These are phyloP conservation scores for Triangularia setosa DNA, from an alignment of 2,329 filamentous ascomycete genomes.

Conservation along the genomic window DNA sequence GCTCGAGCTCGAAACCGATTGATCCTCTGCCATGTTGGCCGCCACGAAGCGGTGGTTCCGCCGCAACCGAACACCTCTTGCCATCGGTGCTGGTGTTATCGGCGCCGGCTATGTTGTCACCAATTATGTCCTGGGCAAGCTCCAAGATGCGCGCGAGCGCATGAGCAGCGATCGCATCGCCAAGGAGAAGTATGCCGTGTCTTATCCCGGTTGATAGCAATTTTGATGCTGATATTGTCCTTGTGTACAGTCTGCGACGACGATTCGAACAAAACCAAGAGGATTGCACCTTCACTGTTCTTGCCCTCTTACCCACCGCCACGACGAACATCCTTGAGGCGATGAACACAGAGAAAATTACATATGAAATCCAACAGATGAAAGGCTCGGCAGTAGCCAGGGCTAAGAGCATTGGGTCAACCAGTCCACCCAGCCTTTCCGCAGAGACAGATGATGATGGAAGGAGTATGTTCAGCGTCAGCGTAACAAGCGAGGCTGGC, in stretches of 20 bases:
- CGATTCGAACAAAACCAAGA: conserved; percentile 99
- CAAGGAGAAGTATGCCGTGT: conserved; percentile 76
- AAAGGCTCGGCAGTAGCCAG: conserved; percentile 59
- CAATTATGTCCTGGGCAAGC: conserved; percentile 87
- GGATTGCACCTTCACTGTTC: conserved; percentile 95
- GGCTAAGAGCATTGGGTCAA: conserved; percentile 45
- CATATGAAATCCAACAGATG: conserved; percentile 90
- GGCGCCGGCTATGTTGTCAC: conserved; percentile 88
- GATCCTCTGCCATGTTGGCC: conserved; percentile 48
- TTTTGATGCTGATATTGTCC: conserved; percentile 1
- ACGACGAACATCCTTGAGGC: conserved; percentile 84
- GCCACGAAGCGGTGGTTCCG: conserved; percentile 86
- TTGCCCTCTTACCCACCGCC: conserved; percentile 89
- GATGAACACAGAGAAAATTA: conserved; percentile 87
- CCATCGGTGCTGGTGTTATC: conserved; percentile 80
- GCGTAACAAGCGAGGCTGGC: conserved; percentile 76
- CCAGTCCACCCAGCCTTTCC: conserved; percentile 56
- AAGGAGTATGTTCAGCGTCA: conserved; percentile 60
- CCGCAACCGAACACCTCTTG: conserved; percentile 85
- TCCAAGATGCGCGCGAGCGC: conserved; percentile 89
- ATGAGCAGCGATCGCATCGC: conserved; percentile 95
- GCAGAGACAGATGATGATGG: conserved; percentile 79
- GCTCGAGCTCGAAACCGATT: not conserved
- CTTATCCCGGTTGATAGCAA: not conserved
- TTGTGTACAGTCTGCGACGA: conserved; percentile 72